Evolutionary conservation across 2,329 filamentous ascomycete species (phyloP), one percentile per base, ranked within the genome.

Genomic region (Anthostomella pinea): DNA sequence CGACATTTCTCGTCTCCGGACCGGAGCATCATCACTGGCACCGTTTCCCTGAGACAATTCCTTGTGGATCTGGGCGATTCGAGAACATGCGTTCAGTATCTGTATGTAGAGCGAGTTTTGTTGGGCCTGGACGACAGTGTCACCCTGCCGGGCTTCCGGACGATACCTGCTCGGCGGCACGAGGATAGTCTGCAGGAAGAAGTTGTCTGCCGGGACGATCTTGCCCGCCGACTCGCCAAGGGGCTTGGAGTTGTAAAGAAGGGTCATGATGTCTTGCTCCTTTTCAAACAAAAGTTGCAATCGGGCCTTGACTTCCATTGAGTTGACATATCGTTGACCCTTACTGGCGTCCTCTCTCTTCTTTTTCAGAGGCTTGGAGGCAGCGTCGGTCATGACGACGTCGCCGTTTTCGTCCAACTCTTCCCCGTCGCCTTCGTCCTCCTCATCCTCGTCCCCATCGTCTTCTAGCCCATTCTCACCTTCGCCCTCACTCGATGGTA

Each of bases 141-240:
- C 79, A 28, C 88, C 87, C 19, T 87, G 90, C 41, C 81, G 77
- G 8, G 89, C 87, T 59, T 94, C 88, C 9, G 93, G 90, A 25
- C 93, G 82, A 62, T 85, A 98, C 52, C 83, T 85, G 60, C 95
- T 98, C 2, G 93, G 93, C 2, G 94, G 89, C 1, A 98, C 88
- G 10, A 97, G 71, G 34, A 98, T 70, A 22, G 81, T 83, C 38
- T 85, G 82, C 38, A 97, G 72, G 66, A 98, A 98, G 66, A 98
- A 97, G 82, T 97, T 95, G 49, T 95, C 86, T 2, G 87, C 79
- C 3, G 70, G 80, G n/a, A 88, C 65, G 38, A 73, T 77, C 57
- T 78, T 81, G 4, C 73, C 69, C 7, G 63, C 60, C 4, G 83
- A n/a, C n/a, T n/a, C n/a, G n/a, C n/a, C n/a, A n/a, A n/a, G n/a